phyloP scores from a whole-genome alignment of 352 stramenopile genomes.

The Pythium monospermum region DNA sequence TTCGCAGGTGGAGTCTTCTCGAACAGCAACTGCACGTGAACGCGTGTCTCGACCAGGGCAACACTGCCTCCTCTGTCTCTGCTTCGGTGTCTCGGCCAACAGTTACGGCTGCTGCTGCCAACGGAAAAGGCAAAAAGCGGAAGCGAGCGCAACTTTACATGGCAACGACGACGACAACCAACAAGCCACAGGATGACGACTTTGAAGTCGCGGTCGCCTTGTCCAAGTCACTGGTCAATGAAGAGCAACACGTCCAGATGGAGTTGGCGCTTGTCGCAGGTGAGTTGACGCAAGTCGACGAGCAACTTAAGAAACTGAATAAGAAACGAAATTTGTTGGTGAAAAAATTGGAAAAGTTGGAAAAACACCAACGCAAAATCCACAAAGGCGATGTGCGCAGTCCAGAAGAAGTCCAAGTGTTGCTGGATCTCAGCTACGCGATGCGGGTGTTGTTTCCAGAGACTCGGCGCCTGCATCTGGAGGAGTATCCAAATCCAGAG shows the following conservation, averaged over 20 bases:
- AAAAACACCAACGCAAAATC: slow-evolving; percentile 43
- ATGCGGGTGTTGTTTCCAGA: slow-evolving; percentile 15
- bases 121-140: slow-evolving; percentile 21
- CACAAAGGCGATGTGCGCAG: slow-evolving; percentile 30
- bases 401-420: not conserved
- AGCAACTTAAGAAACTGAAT: slow-evolving; percentile 36
- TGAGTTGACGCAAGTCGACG: slow-evolving; percentile 45
- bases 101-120: slow-evolving; percentile 11
- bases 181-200: slow-evolving; percentile 25
- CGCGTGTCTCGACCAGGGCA: slow-evolving; percentile 27
- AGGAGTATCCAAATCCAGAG: too few species aligned
- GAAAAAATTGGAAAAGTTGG: slow-evolving; percentile 41
- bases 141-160: too few species aligned
- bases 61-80: slow-evolving; percentile 2
- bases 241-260: slow-evolving; percentile 38
- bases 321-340: slow-evolving; percentile 38
- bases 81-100: not conserved
- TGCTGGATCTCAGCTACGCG: slow-evolving; percentile 10
- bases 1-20: slow-evolving; percentile 31
- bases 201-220: slow-evolving; percentile 35
- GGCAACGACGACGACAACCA: slow-evolving; percentile 4
- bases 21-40: slow-evolving; percentile 35
- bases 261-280: slow-evolving; percentile 35
- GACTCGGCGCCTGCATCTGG: not conserved
- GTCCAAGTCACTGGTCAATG: slow-evolving; percentile 30